These are phyloP conservation scores for Berkeleyomyces rouxiae DNA, from an alignment of 2,329 filamentous ascomycete genomes.

Conservation along the genomic window DNA sequence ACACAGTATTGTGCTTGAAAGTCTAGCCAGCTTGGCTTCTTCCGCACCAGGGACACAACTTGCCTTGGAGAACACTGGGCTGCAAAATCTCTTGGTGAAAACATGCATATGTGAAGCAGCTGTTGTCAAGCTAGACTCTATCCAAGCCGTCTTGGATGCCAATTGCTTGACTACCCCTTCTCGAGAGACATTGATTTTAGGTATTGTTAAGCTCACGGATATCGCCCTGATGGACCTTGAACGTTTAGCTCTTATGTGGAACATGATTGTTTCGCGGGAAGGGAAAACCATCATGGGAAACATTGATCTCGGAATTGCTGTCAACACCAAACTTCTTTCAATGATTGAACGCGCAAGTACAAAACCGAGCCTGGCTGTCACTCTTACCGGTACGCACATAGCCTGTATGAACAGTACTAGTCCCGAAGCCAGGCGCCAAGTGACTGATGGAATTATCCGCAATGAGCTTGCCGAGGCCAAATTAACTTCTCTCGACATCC, in stretches of 20 bases:
- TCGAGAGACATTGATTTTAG: not conserved
- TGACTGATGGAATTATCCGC: not conserved
- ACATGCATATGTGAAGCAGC: slow-evolving; percentile 25
- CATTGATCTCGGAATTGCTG: not conserved
- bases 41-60: slow-evolving; percentile 25
- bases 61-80: slow-evolving; percentile 22
- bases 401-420: not conserved
- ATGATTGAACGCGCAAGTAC: not conserved
- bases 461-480: not conserved
- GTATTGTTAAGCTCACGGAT: not conserved
- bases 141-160: slow-evolving; percentile 18
- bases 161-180: not conserved
- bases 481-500: not conserved
- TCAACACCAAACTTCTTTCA: not conserved
- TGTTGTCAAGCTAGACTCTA: slow-evolving; percentile 17
- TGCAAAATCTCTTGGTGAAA: slow-evolving; percentile 33
- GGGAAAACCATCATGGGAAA: not conserved
- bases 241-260: not conserved
- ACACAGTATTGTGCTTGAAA: slow-evolving; percentile 17
- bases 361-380: not conserved
- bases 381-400: not conserved
- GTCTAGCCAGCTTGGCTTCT: slow-evolving; percentile 31
- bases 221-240: not conserved
- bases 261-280: not conserved
- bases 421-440: not conserved